A percentile compares a stretch with the other conserved stretches of the same genome.
Conservation (phyloP, 106 monocot species). For the Dendrobium officinale region DNA sequence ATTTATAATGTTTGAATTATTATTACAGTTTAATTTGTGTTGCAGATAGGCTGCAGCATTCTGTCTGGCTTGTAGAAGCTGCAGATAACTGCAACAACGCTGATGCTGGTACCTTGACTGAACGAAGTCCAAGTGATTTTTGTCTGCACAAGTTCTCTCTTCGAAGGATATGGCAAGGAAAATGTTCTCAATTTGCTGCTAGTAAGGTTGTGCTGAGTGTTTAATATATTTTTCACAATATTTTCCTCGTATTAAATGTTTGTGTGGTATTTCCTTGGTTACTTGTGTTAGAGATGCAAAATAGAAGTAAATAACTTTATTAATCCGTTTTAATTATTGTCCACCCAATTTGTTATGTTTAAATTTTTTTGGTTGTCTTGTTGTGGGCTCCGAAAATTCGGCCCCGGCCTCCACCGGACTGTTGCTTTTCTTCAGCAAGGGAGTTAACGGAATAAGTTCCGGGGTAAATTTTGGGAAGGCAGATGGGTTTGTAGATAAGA, state of each 20-base stretch:
- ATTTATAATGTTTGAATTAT: conserved; percentile 5
- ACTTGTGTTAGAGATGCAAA: background rate
- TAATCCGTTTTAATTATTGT: background rate
- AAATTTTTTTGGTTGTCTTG: background rate
- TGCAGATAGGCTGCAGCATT: conserved; percentile 78
- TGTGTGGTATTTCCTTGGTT: background rate
- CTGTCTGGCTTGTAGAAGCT: conserved; percentile 66
- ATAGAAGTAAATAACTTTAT: background rate
- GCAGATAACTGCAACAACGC: conserved; percentile 14
- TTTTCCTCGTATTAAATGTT: background rate
- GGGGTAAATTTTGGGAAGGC: too few species aligned
- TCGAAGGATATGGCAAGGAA: conserved; percentile 89
- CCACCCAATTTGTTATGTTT: background rate
- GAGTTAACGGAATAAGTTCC: too few species aligned
- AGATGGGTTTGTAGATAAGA: too few species aligned
- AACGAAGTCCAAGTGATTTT: conserved; percentile 16
- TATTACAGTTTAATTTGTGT: background rate
- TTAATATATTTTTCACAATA: background rate
- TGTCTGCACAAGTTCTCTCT: conserved; percentile 41
- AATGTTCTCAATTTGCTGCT: conserved; percentile 76
- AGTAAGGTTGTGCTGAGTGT: conserved; percentile 50
- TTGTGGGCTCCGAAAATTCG: too few species aligned
- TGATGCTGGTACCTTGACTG: conserved; percentile 10
- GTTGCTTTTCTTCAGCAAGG: too few species aligned
- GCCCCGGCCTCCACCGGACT: too few species aligned